Evolutionary conservation across 495 filamentous ascomycete genomes (phyloP).

Genomic region (Penicillium riverlandense): DNA sequence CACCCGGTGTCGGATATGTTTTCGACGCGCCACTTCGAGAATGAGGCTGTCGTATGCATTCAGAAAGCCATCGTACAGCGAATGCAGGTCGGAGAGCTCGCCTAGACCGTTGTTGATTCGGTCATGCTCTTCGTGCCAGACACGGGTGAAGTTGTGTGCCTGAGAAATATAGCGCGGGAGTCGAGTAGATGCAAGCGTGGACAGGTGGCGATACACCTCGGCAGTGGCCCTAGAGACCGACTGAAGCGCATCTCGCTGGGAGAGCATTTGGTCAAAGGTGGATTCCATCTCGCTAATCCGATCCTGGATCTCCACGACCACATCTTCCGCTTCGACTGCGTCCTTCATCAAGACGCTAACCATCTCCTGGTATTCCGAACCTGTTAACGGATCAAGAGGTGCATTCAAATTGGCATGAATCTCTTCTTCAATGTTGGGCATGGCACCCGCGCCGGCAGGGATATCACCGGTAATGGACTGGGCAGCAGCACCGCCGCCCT

Average conservation of each 20-base stretch:
- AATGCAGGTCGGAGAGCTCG: slow-evolving; percentile 64
- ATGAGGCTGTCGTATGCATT: slow-evolving; percentile 77
- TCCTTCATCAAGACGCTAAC: slow-evolving; percentile 76
- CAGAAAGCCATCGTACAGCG: slow-evolving; percentile 78
- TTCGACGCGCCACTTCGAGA: slow-evolving; percentile 71
- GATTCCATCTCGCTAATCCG: slow-evolving; percentile 70
- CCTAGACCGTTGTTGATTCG: slow-evolving; percentile 58
- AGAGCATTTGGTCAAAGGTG: slow-evolving; percentile 44
- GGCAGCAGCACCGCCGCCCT: slow-evolving; percentile 73
- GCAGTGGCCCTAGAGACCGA: slow-evolving; percentile 46
- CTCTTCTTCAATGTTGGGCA: slow-evolving; percentile 53
- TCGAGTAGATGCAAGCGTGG: slow-evolving; percentile 53
- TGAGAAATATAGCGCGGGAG: slow-evolving; percentile 63
- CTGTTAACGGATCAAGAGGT: slow-evolving; percentile 61
- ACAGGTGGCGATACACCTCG: slow-evolving; percentile 57
- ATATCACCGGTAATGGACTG: slow-evolving; percentile 52
- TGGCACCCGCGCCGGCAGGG: slow-evolving; percentile 51
- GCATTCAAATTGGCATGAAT: slow-evolving; percentile 42
- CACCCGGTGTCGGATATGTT: slow-evolving; percentile 62
- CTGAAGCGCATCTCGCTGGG: slow-evolving; percentile 42
- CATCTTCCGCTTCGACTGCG: slow-evolving; percentile 81
- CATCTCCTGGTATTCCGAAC: slow-evolving; percentile 75
- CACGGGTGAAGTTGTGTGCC: slow-evolving; percentile 59
- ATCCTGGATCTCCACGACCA: slow-evolving; percentile 75
- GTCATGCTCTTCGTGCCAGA: slow-evolving; percentile 70